phyloP scores from a whole-genome alignment of 176 grass and related monocot genomes.

The Pharus latifolius region DNA sequence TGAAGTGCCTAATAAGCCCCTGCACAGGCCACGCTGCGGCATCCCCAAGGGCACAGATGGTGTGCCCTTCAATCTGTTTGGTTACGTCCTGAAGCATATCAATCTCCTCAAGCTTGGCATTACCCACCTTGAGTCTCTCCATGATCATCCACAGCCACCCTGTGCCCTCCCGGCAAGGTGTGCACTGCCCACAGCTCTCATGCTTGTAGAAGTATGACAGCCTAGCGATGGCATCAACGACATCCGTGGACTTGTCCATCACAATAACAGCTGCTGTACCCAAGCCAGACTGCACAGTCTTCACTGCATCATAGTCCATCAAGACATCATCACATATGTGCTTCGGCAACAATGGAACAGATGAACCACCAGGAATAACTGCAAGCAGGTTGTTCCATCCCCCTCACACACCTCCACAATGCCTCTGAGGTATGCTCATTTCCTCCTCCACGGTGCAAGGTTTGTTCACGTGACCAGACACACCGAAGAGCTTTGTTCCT shows the following conservation, averaged over 20 bases:
- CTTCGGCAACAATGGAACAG: conserved; percentile 76
- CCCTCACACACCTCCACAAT: conserved; percentile 86
- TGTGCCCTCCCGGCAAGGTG: conserved; percentile 88
- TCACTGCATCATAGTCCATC: conserved; percentile 94
- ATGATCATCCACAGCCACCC: conserved; percentile 96
- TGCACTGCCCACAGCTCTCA: conserved; percentile 94
- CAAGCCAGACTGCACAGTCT: conserved; percentile 70
- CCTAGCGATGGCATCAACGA: conserved; percentile 83
- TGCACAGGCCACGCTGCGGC: conserved; percentile 91
- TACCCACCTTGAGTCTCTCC: conserved; percentile 91
- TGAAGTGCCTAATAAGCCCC: conserved; percentile 91
- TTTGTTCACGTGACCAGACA: conserved; percentile 92
- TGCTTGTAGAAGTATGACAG: conserved; percentile 94
- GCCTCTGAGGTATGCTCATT: conserved; percentile 87
- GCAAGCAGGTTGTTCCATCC: conserved; percentile 93
- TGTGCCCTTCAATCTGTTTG: conserved; percentile 92
- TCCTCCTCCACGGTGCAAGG: conserved; percentile 95
- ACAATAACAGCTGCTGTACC: conserved; percentile 83
- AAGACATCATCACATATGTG: conserved; percentile 81
- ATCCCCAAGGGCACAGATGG: conserved; percentile 80
- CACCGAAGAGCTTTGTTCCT: conserved; percentile 65
- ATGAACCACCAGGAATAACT: conserved; percentile 76
- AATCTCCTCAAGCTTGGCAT: conserved; percentile 83
- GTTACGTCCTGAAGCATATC: conserved; percentile 95
- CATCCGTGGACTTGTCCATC: conserved; percentile 92